Evolutionary conservation across 331 rosid species (phyloP).

Genomic region (Cydonia oblonga): DNA sequence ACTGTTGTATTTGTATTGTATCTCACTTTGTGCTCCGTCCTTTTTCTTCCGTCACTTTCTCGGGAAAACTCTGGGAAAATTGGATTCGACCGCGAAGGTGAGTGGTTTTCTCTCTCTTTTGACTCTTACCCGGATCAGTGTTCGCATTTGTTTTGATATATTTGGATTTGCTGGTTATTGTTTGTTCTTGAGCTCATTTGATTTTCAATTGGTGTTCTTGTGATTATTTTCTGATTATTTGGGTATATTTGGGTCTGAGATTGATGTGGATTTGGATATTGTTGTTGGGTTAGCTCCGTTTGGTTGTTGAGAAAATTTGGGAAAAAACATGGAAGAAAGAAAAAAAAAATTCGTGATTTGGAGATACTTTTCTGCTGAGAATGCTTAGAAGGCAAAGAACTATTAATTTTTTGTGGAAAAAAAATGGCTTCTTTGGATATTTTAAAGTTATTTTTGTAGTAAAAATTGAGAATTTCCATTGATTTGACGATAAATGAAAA

Average conservation of each 20-base stretch:
- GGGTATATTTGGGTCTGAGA: neutral
- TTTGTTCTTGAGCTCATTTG: neutral
- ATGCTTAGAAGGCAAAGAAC: neutral
- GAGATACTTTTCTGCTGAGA: neutral
- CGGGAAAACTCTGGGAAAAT: constrained; percentile 3
- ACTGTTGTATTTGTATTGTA: neutral
- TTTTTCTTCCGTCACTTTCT: constrained; percentile 17
- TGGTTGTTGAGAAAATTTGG: neutral
- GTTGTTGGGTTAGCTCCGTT: neutral
- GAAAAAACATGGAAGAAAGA: neutral
- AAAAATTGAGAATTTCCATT: neutral
- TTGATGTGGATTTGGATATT: neutral
- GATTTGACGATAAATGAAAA: neutral
- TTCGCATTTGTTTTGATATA: neutral
- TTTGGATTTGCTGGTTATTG: constrained; percentile 15
- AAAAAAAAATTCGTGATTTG: neutral
- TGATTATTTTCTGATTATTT: neutral
- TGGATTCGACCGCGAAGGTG: constrained; percentile 12
- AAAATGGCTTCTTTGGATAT: neutral
- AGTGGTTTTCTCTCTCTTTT: constrained; percentile 2
- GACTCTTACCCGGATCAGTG: constrained; percentile 24
- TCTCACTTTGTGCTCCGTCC: neutral
- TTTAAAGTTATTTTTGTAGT: neutral
- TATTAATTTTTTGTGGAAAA: neutral
- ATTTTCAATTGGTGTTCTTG: neutral